phyloP scores from a whole-genome alignment of 768 basidiomycete species.

The Lentinus tigrinus region DNA sequence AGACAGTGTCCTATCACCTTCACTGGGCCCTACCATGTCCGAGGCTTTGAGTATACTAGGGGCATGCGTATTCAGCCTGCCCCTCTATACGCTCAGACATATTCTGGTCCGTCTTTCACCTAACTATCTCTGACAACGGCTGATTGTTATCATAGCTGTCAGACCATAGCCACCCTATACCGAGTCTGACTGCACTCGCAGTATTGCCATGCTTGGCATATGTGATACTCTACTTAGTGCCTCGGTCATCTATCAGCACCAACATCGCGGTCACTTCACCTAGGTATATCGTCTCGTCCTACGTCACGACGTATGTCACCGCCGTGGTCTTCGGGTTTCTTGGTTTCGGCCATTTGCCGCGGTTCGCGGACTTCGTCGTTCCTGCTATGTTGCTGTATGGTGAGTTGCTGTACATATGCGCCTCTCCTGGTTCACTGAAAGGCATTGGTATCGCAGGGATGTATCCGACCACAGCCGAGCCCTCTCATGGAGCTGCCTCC shows the following conservation, averaged over 20 bases:
- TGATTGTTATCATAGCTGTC: neutral
- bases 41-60: slow-evolving; percentile 59
- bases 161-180: slow-evolving; percentile 43
- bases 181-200: slow-evolving; percentile 58
- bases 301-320: slow-evolving; percentile 47
- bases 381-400: slow-evolving; percentile 64
- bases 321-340: slow-evolving; percentile 57
- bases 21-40: slow-evolving; percentile 55
- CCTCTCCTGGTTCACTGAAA: too few species aligned
- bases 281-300: slow-evolving; percentile 60
- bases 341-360: slow-evolving; percentile 60
- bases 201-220: slow-evolving; percentile 63
- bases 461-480: slow-evolving; percentile 4
- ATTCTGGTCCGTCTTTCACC: slow-evolving; percentile 42
- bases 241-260: slow-evolving; percentile 48
- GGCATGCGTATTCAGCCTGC: slow-evolving; percentile 60
- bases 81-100: slow-evolving; percentile 61
- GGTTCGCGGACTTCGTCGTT: slow-evolving; percentile 59
- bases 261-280: slow-evolving; percentile 42
- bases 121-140: neutral
- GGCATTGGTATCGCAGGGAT: slow-evolving; percentile 11
- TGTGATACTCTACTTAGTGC: slow-evolving; percentile 57
- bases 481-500: slow-evolving; percentile 3
- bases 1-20: slow-evolving; percentile 53
- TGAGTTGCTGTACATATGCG: too few species aligned